Conservation (phyloP, 345 rosid species). For the Bruguiera gymnorhiza region DNA sequence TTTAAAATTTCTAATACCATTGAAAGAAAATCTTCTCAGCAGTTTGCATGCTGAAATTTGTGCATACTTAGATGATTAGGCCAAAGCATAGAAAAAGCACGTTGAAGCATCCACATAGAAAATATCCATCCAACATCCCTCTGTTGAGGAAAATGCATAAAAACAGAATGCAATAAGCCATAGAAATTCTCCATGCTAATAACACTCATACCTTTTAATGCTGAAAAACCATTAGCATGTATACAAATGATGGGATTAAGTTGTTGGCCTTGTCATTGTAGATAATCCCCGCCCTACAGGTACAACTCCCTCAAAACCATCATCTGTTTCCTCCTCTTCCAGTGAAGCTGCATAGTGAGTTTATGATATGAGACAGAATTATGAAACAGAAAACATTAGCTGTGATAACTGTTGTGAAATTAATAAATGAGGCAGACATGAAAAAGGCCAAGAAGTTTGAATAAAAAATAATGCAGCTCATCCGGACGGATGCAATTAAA, state of each 20-base stretch:
- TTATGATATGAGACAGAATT: neutral
- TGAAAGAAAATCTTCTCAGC: too few species aligned
- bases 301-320: slow-evolving; percentile 54
- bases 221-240: neutral
- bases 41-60: too few species aligned
- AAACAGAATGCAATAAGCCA: neutral
- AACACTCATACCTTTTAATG: slow-evolving; percentile 10
- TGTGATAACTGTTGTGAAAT: neutral
- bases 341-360: slow-evolving; percentile 38
- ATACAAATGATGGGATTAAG: slow-evolving; percentile 30
- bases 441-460: neutral
- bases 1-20: too few species aligned
- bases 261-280: slow-evolving; percentile 87
- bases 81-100: neutral
- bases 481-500: neutral
- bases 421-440: neutral
- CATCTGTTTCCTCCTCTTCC: slow-evolving; percentile 59
- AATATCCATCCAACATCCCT: too few species aligned
- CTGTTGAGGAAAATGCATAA: neutral
- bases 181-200: neutral
- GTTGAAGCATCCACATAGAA: neutral
- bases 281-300: slow-evolving; percentile 88
- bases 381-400: neutral
- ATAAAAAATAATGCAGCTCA: neutral
- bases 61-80: too few species aligned